phyloP scores from a whole-genome alignment of 768 basidiomycete genomes.

The Leccinum ochraceum region DNA sequence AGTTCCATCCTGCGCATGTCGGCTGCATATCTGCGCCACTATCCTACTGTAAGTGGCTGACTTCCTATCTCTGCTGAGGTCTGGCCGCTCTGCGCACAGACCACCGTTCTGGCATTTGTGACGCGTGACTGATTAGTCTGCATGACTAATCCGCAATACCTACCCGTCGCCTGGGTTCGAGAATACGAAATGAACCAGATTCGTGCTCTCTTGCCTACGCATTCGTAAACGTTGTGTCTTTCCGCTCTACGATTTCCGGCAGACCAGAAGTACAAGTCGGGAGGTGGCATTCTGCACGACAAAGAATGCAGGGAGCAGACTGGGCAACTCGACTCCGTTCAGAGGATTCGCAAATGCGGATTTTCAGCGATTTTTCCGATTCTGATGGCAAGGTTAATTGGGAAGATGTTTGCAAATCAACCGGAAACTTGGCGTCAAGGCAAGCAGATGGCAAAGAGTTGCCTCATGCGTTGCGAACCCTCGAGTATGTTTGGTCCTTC shows the following conservation, averaged over 20 bases:
- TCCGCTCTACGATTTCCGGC: conserved; percentile 67
- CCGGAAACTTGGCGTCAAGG: conserved; percentile 7
- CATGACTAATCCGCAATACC: too few species aligned
- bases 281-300: conserved; percentile 65
- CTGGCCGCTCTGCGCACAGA: too few species aligned
- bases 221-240: conserved; percentile 42
- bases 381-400: conserved; percentile 39
- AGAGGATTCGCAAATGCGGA: conserved; percentile 4
- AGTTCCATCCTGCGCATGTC: conserved; percentile 43
- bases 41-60: conserved; percentile 15
- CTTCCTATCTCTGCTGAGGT: too few species aligned
- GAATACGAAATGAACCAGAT: conserved; percentile 28
- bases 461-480: conserved; percentile 39
- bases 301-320: conserved; percentile 9
- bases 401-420: conserved; percentile 51
- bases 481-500: conserved; percentile 26
- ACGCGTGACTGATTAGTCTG: too few species aligned
- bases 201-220: conserved; percentile 64
- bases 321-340: background rate
- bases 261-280: conserved; percentile 63
- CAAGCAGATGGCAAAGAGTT: conserved; percentile 21
- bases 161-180: conserved; percentile 6
- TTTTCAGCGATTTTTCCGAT: conserved; percentile 3
- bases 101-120: too few species aligned
- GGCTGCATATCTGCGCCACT: conserved; percentile 66